Evolutionary conservation across 768 basidiomycete genomes (phyloP).

Genomic region (Porpolomopsis calyptriformis): DNA sequence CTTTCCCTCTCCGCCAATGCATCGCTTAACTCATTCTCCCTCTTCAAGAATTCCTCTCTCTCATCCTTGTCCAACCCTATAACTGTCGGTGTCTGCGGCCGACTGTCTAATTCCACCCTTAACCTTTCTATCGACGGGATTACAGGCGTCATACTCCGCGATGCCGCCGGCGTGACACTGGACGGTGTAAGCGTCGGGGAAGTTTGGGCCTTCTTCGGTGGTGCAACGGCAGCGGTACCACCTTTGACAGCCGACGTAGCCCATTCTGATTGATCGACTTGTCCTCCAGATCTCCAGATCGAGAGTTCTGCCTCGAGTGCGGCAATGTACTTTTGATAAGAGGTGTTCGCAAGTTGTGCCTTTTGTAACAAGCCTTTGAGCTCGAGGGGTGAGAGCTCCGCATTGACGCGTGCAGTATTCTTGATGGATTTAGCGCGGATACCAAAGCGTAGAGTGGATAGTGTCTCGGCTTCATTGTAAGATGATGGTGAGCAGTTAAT

Average conservation of each 20-base stretch:
- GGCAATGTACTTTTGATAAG: conserved; percentile 78
- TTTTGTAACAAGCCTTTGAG: conserved; percentile 88
- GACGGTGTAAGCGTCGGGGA: conserved; percentile 58
- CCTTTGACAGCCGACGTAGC: conserved; percentile 54
- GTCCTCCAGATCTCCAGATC: conserved; percentile 80
- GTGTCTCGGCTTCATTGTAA: conserved; percentile 94
- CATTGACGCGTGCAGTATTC: conserved; percentile 98
- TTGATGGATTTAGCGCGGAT: conserved; percentile 99
- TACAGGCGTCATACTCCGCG: conserved; percentile 59
- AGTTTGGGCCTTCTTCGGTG: conserved; percentile 55
- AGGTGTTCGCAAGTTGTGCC: conserved; percentile 75
- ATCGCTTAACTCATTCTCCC: conserved; percentile 96
- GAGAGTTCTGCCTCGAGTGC: conserved; percentile 85
- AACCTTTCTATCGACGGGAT: conserved; percentile 66
- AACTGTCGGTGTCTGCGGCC: conserved; percentile 89
- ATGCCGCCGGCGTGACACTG: conserved; percentile 32
- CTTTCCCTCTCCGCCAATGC: conserved; percentile 87
- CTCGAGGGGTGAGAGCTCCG: conserved; percentile 91
- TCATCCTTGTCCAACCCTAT: conserved; percentile 90
- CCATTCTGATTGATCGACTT: conserved; percentile 80
- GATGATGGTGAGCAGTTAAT: conserved; percentile 98
- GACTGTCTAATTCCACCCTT: conserved; percentile 61
- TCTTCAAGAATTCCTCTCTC: conserved; percentile 87
- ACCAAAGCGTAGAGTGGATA: conserved; percentile 96
- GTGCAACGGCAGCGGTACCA: conserved; percentile 37